Base-by-base conservation (phyloP, 768 basidiomycete genomes). In the Xerocomus potaroensis region DNA sequence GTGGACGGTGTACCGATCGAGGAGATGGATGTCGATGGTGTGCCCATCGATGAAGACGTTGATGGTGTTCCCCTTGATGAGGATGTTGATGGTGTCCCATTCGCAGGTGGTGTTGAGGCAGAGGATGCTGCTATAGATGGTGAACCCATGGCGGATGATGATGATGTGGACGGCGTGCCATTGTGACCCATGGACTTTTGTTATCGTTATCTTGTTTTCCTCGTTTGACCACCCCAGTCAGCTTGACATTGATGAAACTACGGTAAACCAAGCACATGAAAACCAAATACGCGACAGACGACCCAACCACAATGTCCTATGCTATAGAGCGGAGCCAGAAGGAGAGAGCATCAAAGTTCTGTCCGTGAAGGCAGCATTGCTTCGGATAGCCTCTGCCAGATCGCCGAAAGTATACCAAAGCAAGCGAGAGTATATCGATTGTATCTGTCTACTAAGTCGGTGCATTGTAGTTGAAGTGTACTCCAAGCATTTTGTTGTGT, bases 1-100 rank as follows among this genome's bases (percentile, higher is more conserved):
- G 59, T 78, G 23, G 81, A 81, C 40, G 83, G 81, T 11, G 70
- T 72, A 49, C 72, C 76, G 3, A 63, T 75, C 27, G 71, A 78
- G 53, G 65, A 74, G 35, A 62, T 78, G 49, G 79, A 74, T 47
- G 62, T 78, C 9, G 79, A 80, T 53, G 80, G 78, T 2, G 69
- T 73, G 12, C 69, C 70, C 4, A 59, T 76, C 42, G 49, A 53
- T 15, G 48, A 51, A 19, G 50, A 60, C 21, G 56, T 57, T 44
- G 62, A 68, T 42, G 54, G 64, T 24, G 49, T 55, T 45, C 54
- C 62, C 15, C 47, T 68, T 22, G 54, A 55, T 22, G 67, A 63
- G 16, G 72, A 73, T 39, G 43, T 71, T 14, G 72, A 74, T 29
- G 75, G 74, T 8, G 62, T 57, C 30, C 69, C 72, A 7, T 58